These are phyloP conservation scores for Phoma herbarum DNA, from an alignment of 2,329 filamentous ascomycete genomes.

Conservation along the genomic window DNA sequence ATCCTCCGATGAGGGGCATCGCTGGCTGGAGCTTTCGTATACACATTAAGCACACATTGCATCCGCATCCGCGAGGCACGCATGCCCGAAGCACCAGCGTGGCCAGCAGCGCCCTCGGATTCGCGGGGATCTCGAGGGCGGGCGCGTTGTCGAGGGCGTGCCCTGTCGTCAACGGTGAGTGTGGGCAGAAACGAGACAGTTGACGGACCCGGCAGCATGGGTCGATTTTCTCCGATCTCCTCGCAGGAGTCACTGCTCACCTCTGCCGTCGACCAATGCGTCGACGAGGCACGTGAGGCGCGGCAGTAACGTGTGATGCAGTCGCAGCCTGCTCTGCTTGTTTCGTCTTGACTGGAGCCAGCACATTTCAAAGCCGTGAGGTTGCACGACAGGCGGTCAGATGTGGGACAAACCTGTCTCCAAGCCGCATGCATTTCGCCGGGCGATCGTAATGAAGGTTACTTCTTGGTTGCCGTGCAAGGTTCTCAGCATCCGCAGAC, in stretches of 20 bases:
- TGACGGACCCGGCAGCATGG: constrained; percentile 32
- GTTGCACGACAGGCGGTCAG: constrained; percentile 37
- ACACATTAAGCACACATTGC: constrained; percentile 21
- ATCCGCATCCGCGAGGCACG: constrained; percentile 20
- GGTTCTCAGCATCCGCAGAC: constrained; percentile 23
- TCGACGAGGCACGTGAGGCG: constrained; percentile 25
- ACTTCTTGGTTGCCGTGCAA: constrained; percentile 13
- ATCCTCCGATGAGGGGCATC: constrained; percentile 41
- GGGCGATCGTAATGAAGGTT: constrained; percentile 20
- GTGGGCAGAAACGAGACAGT: constrained; percentile 21
- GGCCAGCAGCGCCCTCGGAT: constrained; percentile 27
- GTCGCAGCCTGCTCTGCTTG: constrained; percentile 25
- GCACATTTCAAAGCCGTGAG: constrained; percentile 30
- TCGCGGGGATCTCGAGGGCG: constrained; percentile 26
- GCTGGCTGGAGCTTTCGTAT: constrained; percentile 26
- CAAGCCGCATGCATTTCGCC: constrained; percentile 18
- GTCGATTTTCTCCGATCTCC: constrained; percentile 38
- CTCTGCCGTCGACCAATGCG: constrained; percentile 21
- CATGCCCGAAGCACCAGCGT: constrained; percentile 21
- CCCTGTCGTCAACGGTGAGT: constrained; percentile 8
- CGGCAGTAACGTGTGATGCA: constrained; percentile 28
- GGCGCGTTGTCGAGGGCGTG: constrained; percentile 15
- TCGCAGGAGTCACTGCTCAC: constrained; percentile 26
- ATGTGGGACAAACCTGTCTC: constrained; percentile 17
- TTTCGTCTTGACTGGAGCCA: constrained; percentile 44